These are phyloP conservation scores for Paramecium pentaurelia DNA, from an alignment of 73 alveolate genomes.

Conservation along the genomic window DNA sequence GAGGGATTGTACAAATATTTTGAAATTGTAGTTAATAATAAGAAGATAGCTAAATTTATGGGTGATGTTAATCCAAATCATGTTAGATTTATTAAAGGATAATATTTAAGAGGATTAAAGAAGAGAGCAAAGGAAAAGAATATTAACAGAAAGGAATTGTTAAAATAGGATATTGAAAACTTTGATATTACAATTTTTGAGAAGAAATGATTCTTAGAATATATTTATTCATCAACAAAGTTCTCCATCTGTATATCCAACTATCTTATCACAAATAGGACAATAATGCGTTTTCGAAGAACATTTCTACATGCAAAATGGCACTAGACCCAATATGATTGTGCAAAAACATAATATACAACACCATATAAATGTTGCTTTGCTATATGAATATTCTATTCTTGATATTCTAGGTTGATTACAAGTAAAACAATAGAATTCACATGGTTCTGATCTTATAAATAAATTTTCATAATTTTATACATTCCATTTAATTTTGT, in stretches of 20 bases:
- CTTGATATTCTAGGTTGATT: background rate
- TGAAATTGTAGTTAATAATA: slow-evolving; percentile 44
- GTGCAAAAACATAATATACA: background rate
- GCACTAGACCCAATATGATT: background rate
- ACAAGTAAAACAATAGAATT: slow-evolving; percentile 22
- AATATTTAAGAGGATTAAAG: slow-evolving; percentile 11
- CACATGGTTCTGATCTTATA: background rate
- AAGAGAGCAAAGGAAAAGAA: slow-evolving; percentile 45
- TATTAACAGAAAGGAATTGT: slow-evolving; percentile 1
- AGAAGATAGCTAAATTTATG: slow-evolving; percentile 17
- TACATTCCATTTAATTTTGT: slow-evolving; percentile 40
- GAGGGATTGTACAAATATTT: slow-evolving; percentile 23
- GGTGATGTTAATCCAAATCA: slow-evolving; percentile 47
- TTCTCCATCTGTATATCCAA: slow-evolving; percentile 40
- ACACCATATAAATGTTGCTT: slow-evolving; percentile 44
- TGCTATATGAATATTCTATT: background rate
- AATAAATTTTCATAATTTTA: background rate
- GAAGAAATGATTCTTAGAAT: slow-evolving; percentile 13
- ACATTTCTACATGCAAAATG: slow-evolving; percentile 40
- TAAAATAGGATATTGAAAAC: slow-evolving; percentile 1
- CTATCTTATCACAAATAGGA: background rate
- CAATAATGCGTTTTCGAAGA: slow-evolving; percentile 25
- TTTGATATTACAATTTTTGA: slow-evolving; percentile 28
- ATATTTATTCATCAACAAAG: background rate
- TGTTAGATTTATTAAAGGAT: slow-evolving; percentile 30